Base-by-base conservation (phyloP, 2,329 filamentous ascomycete species). In the Trichoderma koningii region DNA sequence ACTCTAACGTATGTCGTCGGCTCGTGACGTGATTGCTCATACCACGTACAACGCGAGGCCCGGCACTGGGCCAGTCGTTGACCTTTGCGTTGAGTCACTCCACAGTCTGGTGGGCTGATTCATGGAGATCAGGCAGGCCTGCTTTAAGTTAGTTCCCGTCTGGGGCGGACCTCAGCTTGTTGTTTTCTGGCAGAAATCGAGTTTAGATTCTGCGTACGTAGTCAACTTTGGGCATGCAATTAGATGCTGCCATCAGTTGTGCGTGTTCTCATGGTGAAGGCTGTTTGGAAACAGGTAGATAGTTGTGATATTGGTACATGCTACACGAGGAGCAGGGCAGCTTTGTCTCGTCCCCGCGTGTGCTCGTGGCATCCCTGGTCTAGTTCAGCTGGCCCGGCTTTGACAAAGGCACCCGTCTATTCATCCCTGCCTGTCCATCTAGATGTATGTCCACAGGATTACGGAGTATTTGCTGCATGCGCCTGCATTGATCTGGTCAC, bases 1-100 rank as follows among this genome's bases (percentile, higher is more conserved):
- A 38, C 10, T n/a, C 50, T 52, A 30, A 30, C 9, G 30, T 9
- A 9, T 30, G 7, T 9, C 42, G 57, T 26, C 53, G 53, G 45
- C 38, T 26, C 52, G 62, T 64, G 47, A 59, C 62, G 55, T 64
- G 62, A 64, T 64, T 51, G 53, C 62, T 64, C 52, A 59, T 56
- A 64, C 52, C 62, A 57, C 53, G 62, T 57, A 59, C 62, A 38
- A 63, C 47, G 26, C 19, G 62, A 56, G 55, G 26, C n/a, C 23
- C 17, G 26, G 41, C 23, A 17, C 17, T 52, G 3, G 47, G 23
- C 62, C 62, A 64, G n/a, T 64, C 47, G 52, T 45, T 38, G 41
- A 34, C 42, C 62, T 34, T 64, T 38, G 26, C 21, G 23, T 47
- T 56, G 23, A 59, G 45, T 57, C 62, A 64, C 62, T 64, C 62